These are phyloP conservation scores for Ambrosia hybrid DNA, from an alignment of 140 eudicot species.

Conservation along the genomic window DNA sequence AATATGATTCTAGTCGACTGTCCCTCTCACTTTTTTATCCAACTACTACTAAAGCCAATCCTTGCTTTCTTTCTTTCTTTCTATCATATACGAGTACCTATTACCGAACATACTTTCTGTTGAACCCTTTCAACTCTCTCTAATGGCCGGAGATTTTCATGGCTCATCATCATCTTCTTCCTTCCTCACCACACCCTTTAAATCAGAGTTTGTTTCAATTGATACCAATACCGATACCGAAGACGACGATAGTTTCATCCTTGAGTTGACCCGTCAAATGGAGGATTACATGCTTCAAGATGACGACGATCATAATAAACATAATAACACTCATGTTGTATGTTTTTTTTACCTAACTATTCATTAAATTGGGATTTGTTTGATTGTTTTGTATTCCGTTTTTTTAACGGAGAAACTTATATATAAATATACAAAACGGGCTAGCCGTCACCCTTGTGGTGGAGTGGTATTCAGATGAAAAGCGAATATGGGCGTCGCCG, in stretches of 20 bases:
- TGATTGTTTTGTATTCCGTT: too few species aligned
- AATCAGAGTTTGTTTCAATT: too few species aligned
- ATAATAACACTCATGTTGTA: neutral
- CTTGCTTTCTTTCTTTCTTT: conserved; percentile 6
- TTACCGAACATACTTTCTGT: conserved; percentile 19
- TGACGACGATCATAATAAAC: conserved; percentile 35
- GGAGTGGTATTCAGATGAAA: too few species aligned
- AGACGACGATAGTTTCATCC: conserved; percentile 47
- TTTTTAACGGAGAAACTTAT: too few species aligned
- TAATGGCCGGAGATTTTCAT: conserved; percentile 20
- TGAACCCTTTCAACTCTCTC: neutral
- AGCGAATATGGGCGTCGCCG: too few species aligned
- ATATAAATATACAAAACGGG: too few species aligned
- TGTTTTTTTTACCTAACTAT: neutral
- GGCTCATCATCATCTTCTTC: conserved; percentile 26
- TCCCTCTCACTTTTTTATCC: neutral
- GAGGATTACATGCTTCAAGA: conserved; percentile 68
- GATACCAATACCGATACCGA: neutral
- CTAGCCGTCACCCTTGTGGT: too few species aligned
- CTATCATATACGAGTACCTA: conserved; percentile 2
- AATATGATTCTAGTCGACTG: neutral
- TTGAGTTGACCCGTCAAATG: conserved; percentile 68
- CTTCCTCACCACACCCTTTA: neutral
- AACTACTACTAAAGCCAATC: conserved; percentile 2
- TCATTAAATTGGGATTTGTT: too few species aligned